Evolutionary conservation across 192 early-diverging fungal genomes (phyloP).

Genomic region (Podila epicladia): DNA sequence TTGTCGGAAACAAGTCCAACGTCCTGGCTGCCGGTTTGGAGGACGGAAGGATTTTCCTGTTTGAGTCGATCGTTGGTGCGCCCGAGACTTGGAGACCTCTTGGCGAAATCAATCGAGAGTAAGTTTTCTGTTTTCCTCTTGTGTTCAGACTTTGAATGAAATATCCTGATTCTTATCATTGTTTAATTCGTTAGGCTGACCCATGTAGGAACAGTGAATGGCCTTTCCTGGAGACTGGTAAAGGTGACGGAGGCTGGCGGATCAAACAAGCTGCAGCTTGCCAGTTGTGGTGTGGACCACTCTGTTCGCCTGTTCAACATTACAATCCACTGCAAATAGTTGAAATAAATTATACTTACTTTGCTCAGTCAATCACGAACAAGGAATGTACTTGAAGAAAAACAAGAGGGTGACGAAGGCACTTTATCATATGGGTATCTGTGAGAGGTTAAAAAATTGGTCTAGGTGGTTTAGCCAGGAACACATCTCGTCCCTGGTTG

Average conservation of each 20-base stretch:
- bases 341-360: not conserved
- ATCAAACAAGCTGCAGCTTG: slow-evolving; percentile 60
- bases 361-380: not conserved
- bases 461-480: slow-evolving; percentile 45
- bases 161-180: slow-evolving; percentile 13
- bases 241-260: not conserved
- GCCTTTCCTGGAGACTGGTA: slow-evolving; percentile 72
- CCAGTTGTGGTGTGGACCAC: slow-evolving; percentile 77
- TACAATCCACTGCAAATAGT: slow-evolving; percentile 15
- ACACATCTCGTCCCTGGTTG: slow-evolving; percentile 67
- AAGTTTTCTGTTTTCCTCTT: slow-evolving; percentile 17
- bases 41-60: slow-evolving; percentile 77
- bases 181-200: slow-evolving; percentile 36
- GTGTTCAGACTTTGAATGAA: slow-evolving; percentile 22
- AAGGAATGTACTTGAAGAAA: not conserved
- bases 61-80: slow-evolving; percentile 28
- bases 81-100: slow-evolving; percentile 49
- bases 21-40: slow-evolving; percentile 86
- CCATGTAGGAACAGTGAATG: slow-evolving; percentile 66
- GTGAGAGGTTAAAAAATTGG: slow-evolving; percentile 44
- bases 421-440: slow-evolving; percentile 12
- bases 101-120: slow-evolving; percentile 56
- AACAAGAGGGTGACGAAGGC: not conserved
- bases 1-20: slow-evolving; percentile 58
- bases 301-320: slow-evolving; percentile 75